Evolutionary conservation across 75 land plant genomes (phyloP).

Genomic region (Cryptomeria japonica): DNA sequence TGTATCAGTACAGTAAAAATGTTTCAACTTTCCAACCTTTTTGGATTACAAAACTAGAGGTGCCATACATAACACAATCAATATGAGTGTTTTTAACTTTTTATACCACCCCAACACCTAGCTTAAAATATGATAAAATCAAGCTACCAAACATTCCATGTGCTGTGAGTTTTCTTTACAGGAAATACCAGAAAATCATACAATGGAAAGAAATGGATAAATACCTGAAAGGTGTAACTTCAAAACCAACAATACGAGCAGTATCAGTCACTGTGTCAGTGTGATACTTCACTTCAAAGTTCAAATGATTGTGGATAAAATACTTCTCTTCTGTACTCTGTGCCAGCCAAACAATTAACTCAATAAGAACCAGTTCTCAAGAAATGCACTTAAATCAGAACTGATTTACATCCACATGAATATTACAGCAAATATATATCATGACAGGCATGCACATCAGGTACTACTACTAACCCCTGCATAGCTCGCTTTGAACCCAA

Average conservation of each 20-base stretch:
- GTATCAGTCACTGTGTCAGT: slow-evolving; percentile 59
- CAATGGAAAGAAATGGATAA: slow-evolving; percentile 2
- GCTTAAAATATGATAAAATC: neutral
- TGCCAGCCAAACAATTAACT: neutral
- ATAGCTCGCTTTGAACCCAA: slow-evolving; percentile 72
- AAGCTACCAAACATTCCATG: neutral
- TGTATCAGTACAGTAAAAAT: neutral
- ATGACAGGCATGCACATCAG: neutral
- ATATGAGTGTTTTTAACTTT: neutral
- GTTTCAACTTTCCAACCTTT: neutral
- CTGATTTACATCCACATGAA: neutral
- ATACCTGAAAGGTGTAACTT: slow-evolving; percentile 87
- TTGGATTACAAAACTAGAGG: neutral
- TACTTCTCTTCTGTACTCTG: slow-evolving; percentile 80
- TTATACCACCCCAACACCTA: neutral
- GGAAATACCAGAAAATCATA: neutral
- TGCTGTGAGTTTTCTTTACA: neutral
- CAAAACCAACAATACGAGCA: slow-evolving; percentile 94
- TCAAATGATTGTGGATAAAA: slow-evolving; percentile 80
- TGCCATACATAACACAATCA: neutral
- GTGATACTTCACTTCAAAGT: slow-evolving; percentile 72
- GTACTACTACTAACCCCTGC: slow-evolving; percentile 43
- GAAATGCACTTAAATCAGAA: neutral
- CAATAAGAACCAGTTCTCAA: neutral
- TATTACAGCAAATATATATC: neutral